phyloP scores from a whole-genome alignment of 2,329 filamentous ascomycete genomes.

The Claviceps sorghi region DNA sequence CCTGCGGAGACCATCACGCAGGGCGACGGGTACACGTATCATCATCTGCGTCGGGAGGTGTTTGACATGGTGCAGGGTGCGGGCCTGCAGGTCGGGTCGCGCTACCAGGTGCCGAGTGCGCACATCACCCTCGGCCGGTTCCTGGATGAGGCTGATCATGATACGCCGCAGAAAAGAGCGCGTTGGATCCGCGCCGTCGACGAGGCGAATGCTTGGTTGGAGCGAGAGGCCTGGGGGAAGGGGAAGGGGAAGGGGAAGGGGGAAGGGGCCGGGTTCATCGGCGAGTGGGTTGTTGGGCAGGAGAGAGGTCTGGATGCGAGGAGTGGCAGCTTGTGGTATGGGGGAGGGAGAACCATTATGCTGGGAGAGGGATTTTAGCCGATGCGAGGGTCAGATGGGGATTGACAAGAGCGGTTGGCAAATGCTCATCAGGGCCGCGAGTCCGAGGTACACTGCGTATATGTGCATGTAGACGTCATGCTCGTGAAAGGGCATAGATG shows the following conservation, averaged over 20 bases:
- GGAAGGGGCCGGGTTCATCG: constrained; percentile 27
- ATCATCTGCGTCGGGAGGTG: constrained; percentile 73
- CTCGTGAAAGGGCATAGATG: background rate
- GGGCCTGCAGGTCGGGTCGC: constrained; percentile 56
- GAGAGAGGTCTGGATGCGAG: constrained; percentile 67
- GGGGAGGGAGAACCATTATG: constrained; percentile 57
- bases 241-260: constrained; percentile 36
- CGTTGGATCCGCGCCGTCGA: constrained; percentile 59
- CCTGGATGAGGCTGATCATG: constrained; percentile 51
- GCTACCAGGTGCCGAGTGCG: constrained; percentile 79
- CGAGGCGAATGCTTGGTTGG: constrained; percentile 61
- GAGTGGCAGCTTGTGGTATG: constrained; percentile 74
- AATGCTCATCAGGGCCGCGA: no score
- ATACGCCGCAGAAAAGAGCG: constrained; percentile 41
- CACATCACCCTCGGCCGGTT: constrained; percentile 83
- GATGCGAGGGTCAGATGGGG: background rate
- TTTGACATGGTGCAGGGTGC: constrained; percentile 45
- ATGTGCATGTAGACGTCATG: background rate
- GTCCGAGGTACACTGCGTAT: no score
- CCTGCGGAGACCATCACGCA: constrained; percentile 21
- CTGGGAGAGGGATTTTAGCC: constrained; percentile 44
- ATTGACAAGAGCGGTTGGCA: no score
- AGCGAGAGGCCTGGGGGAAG: constrained; percentile 53
- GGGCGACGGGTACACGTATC: constrained; percentile 66
- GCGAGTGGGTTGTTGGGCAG: constrained; percentile 79